Percentiles rank a stretch among this genome's conserved stretches.
These are phyloP conservation scores for Parietichytrium sp. DNA, from an alignment of 108 stramenopile genomes.

Conservation along the genomic window DNA sequence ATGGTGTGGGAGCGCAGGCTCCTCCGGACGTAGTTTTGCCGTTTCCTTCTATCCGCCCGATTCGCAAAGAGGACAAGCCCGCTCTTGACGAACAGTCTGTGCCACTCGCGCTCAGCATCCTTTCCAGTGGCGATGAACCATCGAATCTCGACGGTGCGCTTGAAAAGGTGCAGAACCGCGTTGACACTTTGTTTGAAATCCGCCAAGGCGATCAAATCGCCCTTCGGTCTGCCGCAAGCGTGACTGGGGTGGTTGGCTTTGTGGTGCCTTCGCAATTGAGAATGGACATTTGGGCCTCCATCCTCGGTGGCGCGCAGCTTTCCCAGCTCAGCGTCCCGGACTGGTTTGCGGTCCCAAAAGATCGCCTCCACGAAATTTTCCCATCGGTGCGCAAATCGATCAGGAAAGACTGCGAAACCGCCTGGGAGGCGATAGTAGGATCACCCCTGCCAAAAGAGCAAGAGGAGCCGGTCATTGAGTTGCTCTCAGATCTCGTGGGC, in stretches of 20 bases:
- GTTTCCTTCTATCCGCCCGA: background rate
- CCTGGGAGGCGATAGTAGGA: background rate
- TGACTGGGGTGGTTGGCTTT: background rate
- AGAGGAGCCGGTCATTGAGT: background rate
- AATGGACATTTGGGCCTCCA: background rate
- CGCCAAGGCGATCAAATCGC: background rate
- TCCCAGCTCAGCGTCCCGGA: background rate
- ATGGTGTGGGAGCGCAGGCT: background rate
- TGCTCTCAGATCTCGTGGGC: slow-evolving; percentile 28
- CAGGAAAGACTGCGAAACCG: background rate
- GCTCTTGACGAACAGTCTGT: too few relatives aligned
- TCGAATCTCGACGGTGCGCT: background rate
- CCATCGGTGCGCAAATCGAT: slow-evolving; percentile 21
- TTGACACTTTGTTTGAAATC: slow-evolving; percentile 29
- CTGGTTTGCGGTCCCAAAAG: background rate
- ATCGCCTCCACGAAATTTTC: slow-evolving; percentile 9
- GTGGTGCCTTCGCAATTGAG: background rate
- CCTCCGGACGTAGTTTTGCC: background rate
- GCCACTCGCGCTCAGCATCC: too few relatives aligned
- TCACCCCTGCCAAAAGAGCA: background rate
- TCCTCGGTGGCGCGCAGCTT: too few relatives aligned
- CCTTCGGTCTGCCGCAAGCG: background rate
- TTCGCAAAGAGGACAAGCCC: background rate
- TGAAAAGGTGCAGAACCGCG: background rate
- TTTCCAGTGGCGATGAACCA: background rate